Evolutionary conservation across 345 rosid genomes (phyloP).

Genomic region (Populus tremula): DNA sequence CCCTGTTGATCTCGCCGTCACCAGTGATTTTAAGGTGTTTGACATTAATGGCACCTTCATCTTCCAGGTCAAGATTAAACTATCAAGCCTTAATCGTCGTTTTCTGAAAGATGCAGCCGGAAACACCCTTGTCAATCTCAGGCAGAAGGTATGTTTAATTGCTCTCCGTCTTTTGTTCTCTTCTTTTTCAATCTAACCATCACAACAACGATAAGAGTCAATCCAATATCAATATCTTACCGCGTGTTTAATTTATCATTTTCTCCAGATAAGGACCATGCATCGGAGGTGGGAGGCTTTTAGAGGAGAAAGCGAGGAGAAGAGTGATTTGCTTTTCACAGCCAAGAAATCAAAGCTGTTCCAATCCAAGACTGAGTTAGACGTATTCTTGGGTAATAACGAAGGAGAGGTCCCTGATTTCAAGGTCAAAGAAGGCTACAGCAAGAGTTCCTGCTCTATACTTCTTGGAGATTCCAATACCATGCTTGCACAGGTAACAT

Average conservation of each 20-base stretch:
- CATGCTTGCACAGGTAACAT: conserved; percentile 38
- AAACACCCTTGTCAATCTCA: conserved; percentile 31
- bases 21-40: conserved; percentile 18
- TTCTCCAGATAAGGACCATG: conserved; percentile 29
- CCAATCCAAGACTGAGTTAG: conserved; percentile 25
- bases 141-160: conserved; percentile 32
- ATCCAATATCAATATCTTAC: background rate
- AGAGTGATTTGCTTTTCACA: conserved; percentile 29
- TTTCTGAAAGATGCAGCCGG: conserved; percentile 31
- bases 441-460: conserved; percentile 28
- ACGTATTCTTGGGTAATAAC: conserved; percentile 37
- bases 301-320: conserved; percentile 29
- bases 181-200: too few species aligned
- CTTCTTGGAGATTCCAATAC: conserved; percentile 22
- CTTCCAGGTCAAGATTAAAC: conserved; percentile 29
- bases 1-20: conserved; percentile 25
- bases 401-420: conserved; percentile 32
- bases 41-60: conserved; percentile 31
- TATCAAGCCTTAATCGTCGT: conserved; percentile 29
- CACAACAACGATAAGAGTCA: too few species aligned
- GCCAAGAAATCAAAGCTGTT: conserved; percentile 30
- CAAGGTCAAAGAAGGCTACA: conserved; percentile 40
- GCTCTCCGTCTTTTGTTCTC: too few species aligned
- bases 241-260: background rate
- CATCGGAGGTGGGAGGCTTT: conserved; percentile 40